Percentiles rank a stretch among this genome's conserved stretches.
Evolutionary conservation across 108 stramenopile species (phyloP).

Genomic region (Fistulifera pelliculosa): DNA sequence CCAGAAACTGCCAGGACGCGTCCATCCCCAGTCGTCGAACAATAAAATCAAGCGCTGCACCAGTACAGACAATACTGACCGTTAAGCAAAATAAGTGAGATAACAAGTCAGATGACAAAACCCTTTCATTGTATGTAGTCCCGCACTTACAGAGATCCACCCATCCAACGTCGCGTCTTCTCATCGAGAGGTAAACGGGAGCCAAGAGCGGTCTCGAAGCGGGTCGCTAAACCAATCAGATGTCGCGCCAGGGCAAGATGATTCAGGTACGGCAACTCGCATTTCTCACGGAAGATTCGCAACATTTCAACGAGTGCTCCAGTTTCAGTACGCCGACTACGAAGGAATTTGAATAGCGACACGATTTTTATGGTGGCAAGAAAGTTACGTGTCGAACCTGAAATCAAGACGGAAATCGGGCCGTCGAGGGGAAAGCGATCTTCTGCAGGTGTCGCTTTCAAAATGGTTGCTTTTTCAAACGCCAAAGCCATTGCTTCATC

Average conservation of each 20-base stretch:
- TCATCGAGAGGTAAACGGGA: slow-evolving; percentile 9
- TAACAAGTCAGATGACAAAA: no score
- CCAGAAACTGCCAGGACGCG: slow-evolving; percentile 19
- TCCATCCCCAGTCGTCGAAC: slow-evolving; percentile 14
- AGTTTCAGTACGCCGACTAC: slow-evolving; percentile 28
- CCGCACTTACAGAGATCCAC: slow-evolving; percentile 5
- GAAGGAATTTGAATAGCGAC: slow-evolving; percentile 18
- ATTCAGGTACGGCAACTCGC: slow-evolving; percentile 13
- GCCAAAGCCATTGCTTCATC: background rate
- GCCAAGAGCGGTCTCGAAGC: slow-evolving; percentile 26
- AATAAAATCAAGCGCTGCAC: slow-evolving; percentile 32
- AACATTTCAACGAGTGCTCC: slow-evolving; percentile 27
- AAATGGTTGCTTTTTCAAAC: background rate
- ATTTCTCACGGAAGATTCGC: slow-evolving; percentile 23
- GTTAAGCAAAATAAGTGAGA: no score
- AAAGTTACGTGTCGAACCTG: slow-evolving; percentile 21
- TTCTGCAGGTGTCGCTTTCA: background rate
- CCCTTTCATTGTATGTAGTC: no score
- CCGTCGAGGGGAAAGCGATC: slow-evolving; percentile 29
- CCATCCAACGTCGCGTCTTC: slow-evolving; percentile 20
- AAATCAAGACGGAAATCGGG: slow-evolving; percentile 24
- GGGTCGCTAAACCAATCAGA: slow-evolving; percentile 22
- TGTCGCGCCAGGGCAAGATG: slow-evolving; percentile 22
- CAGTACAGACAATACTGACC: slow-evolving; percentile 19
- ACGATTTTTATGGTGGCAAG: slow-evolving; percentile 17